Evolutionary conservation across 2,329 filamentous ascomycete genomes (phyloP), one percentile per base, ranked within the genome.

Genomic region (Curvularia eragrostidis): DNA sequence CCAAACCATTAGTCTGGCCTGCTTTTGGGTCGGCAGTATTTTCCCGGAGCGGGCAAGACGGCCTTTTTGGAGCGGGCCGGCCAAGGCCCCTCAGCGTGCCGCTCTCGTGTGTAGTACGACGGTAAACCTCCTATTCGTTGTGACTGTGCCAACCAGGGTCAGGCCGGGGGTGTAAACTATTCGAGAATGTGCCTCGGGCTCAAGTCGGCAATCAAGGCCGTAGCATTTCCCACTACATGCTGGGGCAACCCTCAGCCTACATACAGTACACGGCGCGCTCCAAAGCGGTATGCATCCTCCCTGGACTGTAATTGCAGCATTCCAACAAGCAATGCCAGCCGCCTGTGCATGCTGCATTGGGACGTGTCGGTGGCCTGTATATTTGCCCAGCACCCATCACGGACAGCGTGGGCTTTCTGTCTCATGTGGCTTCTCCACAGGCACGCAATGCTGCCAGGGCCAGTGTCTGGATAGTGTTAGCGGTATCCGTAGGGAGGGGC

Each of bases 151-250:
- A 36, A 23, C 43, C 44, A 39, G 53, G 54, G 38, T 28, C n/a
- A 36, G 7, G 21, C 48, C 50, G 54, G 50, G 44, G 43, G 34
- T 54, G 51, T 36, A 57, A 57, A 48, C 54, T 23, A 44, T 54
- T 57, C 43, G 26, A 52, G 54, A 48, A 44, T 48, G 54, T 50
- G 54, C 43, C 36, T 54, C 54, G 54, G 54, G 38, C 26, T 12
- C 28, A 48, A 34, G 46, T 54, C 54, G 54, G 54, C 54, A 48
- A 24, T n/a, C 18, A 18, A 48, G 28, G 38, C 36, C 52, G 51
- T 43, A 53, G 54, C 54, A 44, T 43, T 44, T 19, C 44, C 50
- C 54, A 39, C 50, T 42, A 52, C 30, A 49, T 38, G 46, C 46
- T 30, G 30, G 51, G 48, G 39, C 42, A 19, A 44, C 49, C 10